Conservation (phyloP, 2,329 filamentous ascomycete species). For the Macrophomina tecta region DNA sequence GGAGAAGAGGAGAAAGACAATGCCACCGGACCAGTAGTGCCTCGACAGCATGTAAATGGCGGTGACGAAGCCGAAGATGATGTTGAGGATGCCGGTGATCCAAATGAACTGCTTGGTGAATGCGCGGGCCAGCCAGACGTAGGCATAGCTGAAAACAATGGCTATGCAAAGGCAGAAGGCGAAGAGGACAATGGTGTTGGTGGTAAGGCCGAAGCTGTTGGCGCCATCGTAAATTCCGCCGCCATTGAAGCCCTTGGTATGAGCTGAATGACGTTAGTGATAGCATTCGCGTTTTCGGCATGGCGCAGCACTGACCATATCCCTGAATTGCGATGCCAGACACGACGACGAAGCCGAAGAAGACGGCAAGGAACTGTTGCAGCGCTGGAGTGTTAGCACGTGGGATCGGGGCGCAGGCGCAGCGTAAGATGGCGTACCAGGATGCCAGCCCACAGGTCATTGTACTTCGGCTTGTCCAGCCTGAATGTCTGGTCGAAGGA, state of each 20-base stretch:
- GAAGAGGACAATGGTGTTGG: constrained; percentile 87
- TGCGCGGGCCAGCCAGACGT: constrained; percentile 75
- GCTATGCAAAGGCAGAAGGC: constrained; percentile 77
- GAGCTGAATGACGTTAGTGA: constrained; percentile 44
- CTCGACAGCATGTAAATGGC: constrained; percentile 83
- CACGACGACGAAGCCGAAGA: constrained; percentile 76
- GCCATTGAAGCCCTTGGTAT: constrained; percentile 67
- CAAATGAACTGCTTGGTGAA: constrained; percentile 93
- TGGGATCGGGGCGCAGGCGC: not conserved
- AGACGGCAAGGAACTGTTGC: constrained; percentile 69
- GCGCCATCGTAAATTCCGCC: constrained; percentile 73
- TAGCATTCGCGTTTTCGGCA: too few species aligned
- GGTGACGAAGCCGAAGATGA: constrained; percentile 81
- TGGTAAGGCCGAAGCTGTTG: constrained; percentile 74
- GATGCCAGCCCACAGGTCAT: constrained; percentile 88
- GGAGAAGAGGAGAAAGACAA: constrained; percentile 85
- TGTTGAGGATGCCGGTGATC: constrained; percentile 88
- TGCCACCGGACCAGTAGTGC: constrained; percentile 80
- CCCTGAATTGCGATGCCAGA: constrained; percentile 77
- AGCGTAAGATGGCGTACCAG: constrained; percentile 57
- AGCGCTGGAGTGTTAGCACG: constrained; percentile 16
- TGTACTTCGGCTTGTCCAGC: constrained; percentile 82
- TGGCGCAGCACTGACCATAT: constrained; percentile 56
- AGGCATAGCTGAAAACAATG: constrained; percentile 75
- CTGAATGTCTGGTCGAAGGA: constrained; percentile 83